Evolutionary conservation across 2,329 filamentous ascomycete genomes (phyloP).

Genomic region (Colletotrichum viniferum): DNA sequence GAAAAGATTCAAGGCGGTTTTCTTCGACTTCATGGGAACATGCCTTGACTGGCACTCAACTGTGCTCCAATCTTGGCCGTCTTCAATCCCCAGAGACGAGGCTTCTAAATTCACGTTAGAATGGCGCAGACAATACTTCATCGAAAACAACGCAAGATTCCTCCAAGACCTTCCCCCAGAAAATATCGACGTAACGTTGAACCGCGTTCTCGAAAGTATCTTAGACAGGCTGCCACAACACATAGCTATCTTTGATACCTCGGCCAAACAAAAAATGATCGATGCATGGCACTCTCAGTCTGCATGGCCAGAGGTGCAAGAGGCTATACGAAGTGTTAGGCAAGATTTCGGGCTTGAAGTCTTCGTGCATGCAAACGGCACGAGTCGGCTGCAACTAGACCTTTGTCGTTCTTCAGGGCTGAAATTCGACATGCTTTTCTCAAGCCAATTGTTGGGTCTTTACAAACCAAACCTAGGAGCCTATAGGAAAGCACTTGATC

Average conservation of each 20-base stretch:
- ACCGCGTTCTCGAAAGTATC: conserved; percentile 40
- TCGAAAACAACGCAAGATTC: conserved; percentile 44
- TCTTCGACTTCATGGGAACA: conserved; percentile 65
- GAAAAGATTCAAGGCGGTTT: conserved; percentile 45
- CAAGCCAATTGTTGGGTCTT: conserved; percentile 51
- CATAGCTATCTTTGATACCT: background rate
- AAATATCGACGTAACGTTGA: conserved; percentile 57
- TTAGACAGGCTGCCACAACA: conserved; percentile 29
- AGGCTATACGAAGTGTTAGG: conserved; percentile 43
- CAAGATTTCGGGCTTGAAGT: conserved; percentile 41
- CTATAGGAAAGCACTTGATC: conserved; percentile 48
- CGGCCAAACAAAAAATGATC: conserved; percentile 29
- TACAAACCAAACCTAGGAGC: conserved; percentile 52
- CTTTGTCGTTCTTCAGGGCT: conserved; percentile 50
- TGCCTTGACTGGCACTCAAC: conserved; percentile 59
- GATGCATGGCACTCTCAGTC: conserved; percentile 52
- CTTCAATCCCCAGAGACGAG: conserved; percentile 30
- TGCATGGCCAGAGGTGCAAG: conserved; percentile 55
- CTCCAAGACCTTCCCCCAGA: conserved; percentile 39
- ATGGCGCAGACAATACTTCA: conserved; percentile 57
- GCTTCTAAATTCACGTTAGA: conserved; percentile 49
- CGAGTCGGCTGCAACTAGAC: conserved; percentile 58
- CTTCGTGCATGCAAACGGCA: conserved; percentile 60
- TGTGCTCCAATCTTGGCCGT: conserved; percentile 38
- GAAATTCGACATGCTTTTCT: conserved; percentile 56